Percentiles rank a stretch among this genome's conserved stretches.
phyloP scores from a whole-genome alignment of 169 alveolate species.

The Cryptosporidium sp. region DNA sequence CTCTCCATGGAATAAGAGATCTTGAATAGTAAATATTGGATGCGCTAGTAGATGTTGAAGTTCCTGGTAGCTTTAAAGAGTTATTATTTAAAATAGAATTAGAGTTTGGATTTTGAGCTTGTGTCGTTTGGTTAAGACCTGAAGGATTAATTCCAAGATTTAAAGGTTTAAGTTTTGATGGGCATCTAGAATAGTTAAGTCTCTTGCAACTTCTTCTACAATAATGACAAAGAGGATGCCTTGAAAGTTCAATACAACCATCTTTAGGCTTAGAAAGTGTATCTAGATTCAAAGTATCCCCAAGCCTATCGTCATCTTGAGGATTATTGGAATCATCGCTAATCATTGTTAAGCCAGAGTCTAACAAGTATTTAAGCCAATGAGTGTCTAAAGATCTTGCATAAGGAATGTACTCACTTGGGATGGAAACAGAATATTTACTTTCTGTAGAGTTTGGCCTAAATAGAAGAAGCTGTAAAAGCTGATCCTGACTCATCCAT shows the following conservation, averaged over 20 bases:
- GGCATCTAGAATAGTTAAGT: slow-evolving; percentile 62
- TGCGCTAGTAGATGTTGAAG: slow-evolving; percentile 1
- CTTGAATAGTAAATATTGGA: slow-evolving; percentile 40
- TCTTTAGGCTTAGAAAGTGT: slow-evolving; percentile 21
- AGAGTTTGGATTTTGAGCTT: not conserved
- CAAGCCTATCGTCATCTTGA: slow-evolving; percentile 22
- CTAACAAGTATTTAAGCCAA: slow-evolving; percentile 16
- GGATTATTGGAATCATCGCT: not conserved
- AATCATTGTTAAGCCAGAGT: slow-evolving; percentile 40
- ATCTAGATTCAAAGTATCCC: slow-evolving; percentile 14
- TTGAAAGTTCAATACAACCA: slow-evolving; percentile 55
- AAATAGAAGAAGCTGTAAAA: slow-evolving; percentile 61
- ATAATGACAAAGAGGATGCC: slow-evolving; percentile 63
- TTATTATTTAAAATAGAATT: not conserved
- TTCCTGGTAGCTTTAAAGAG: slow-evolving; percentile 7
- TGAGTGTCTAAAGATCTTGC: slow-evolving; percentile 41
- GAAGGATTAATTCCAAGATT: slow-evolving; percentile 22
- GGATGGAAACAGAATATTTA: slow-evolving; percentile 57
- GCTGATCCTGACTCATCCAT: slow-evolving; percentile 72
- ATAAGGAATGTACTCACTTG: slow-evolving; percentile 62
- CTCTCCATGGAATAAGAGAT: slow-evolving; percentile 69
- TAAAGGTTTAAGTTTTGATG: slow-evolving; percentile 53
- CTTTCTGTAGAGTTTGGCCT: slow-evolving; percentile 64
- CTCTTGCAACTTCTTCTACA: slow-evolving; percentile 63
- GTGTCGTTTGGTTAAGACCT: not conserved